These are phyloP conservation scores for Russula foetens DNA, from an alignment of 768 basidiomycete species.

Conservation along the genomic window DNA sequence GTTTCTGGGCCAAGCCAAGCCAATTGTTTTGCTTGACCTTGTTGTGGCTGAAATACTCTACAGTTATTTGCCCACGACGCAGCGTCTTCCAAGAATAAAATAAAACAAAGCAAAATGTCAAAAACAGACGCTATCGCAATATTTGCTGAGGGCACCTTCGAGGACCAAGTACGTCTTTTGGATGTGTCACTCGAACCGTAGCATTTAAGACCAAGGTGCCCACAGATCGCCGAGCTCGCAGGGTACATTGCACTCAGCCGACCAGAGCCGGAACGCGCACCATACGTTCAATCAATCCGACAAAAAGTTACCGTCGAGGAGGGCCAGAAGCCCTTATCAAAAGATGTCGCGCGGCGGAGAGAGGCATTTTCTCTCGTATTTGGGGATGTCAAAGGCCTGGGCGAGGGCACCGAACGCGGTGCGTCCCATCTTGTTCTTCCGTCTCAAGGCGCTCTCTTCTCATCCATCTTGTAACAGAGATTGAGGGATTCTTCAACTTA, in stretches of 20 bases:
- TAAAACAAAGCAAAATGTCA: constrained; percentile 37
- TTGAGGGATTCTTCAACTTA: constrained; percentile 85
- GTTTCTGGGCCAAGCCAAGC: not conserved
- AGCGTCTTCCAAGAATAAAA: not conserved
- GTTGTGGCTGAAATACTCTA: not conserved
- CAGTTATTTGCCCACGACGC: too few species aligned
- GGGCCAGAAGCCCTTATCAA: constrained; percentile 43
- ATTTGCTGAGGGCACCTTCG: constrained; percentile 83
- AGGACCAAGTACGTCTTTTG: constrained; percentile 51
- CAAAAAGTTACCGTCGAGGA: constrained; percentile 45
- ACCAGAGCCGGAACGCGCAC: constrained; percentile 59
- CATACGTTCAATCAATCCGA: constrained; percentile 59
- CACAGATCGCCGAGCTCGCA: constrained; percentile 68
- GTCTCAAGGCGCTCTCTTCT: not conserved
- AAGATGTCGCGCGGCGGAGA: constrained; percentile 46
- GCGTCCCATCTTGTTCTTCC: constrained; percentile 19
- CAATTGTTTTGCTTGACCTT: not conserved
- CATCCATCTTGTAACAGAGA: constrained; percentile 38
- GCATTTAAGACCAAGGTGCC: not conserved
- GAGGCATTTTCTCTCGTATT: constrained; percentile 53
- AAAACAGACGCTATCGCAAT: constrained; percentile 70
- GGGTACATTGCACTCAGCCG: constrained; percentile 60
- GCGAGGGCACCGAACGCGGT: constrained; percentile 77
- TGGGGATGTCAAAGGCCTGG: constrained; percentile 54
- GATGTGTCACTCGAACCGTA: not conserved